Percentiles rank a stretch among this genome's conserved stretches.
These are phyloP conservation scores for Scedosporium minutisporum DNA, from an alignment of 2,329 filamentous ascomycete genomes.

Conservation along the genomic window DNA sequence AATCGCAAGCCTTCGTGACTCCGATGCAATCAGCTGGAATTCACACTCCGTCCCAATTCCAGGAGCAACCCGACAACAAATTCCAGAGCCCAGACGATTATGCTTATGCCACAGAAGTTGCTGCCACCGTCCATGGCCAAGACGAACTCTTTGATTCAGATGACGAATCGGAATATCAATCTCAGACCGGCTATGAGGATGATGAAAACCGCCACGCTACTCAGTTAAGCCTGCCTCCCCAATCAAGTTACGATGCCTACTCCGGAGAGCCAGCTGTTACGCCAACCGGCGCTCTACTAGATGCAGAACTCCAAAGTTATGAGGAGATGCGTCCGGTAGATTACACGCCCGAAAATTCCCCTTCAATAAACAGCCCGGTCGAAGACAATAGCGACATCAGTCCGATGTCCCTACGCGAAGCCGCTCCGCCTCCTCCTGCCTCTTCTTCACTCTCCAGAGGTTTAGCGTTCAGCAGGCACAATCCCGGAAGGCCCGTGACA, in stretches of 20 bases:
- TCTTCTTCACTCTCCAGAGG: conserved; percentile 12
- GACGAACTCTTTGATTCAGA: conserved; percentile 6
- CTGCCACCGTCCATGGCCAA: conserved; percentile 4
- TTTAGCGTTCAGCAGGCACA: conserved; percentile 19
- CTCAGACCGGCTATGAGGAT: not conserved
- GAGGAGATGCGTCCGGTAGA: conserved; percentile 1
- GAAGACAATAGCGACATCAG: conserved; percentile 6
- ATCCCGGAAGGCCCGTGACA: conserved; percentile 14
- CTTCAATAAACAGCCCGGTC: not conserved
- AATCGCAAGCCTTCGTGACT: conserved; percentile 6
- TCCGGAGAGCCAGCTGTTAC: not conserved
- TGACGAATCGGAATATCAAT: conserved; percentile 1
- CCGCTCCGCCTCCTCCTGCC: not conserved
- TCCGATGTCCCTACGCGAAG: not conserved
- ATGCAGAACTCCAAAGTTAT: not conserved
- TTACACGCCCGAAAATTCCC: not conserved
- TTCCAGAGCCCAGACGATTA: conserved; percentile 8
- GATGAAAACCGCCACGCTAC: not conserved
- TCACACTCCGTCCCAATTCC: conserved; percentile 1
- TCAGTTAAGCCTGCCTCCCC: not conserved
- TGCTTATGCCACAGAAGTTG: not conserved
- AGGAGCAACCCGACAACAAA: not conserved
- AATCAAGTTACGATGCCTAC: not conserved
- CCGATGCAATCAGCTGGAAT: conserved; percentile 6
- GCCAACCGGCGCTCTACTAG: not conserved